Evolutionary conservation across 176 grass and related monocot genomes (phyloP), one percentile per base, ranked within the genome.

Genomic region (Thinopyrum elongatum): DNA sequence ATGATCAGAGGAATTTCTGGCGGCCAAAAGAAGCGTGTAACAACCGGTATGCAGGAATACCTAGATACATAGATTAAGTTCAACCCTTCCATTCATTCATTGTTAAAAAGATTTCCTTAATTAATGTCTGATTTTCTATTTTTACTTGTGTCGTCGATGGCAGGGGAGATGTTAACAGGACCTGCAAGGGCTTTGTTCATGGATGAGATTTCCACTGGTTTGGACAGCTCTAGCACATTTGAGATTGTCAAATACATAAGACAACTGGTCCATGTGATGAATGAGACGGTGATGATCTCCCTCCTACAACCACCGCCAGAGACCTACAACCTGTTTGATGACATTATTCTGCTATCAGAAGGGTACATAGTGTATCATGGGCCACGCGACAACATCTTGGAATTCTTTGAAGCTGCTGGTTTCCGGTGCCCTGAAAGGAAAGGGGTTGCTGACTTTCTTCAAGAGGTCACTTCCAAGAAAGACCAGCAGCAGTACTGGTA

Each of bases 1-100:
- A 95, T 95, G 90, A 90, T 85, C 53, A 92, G 93, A 86, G 93
- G 93, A 38, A 95, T 95, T 82, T 95, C 93, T 14, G 93, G 93
- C 19, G 93, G 93, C 16, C 89, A 94, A 80, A 94, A 90, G 79
- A 93, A 94, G 51, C 89, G 92, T 59, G 83, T 94, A 33, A 92
- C 93, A 71, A 94, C 93, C 49, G 92, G 92, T 94, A 87, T 46
- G 30, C 51, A 84, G 63, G 25, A 57, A 67, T 25, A 58, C 7
- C 23, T 17, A 60, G 0, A 65, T 2, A 76, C 4, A 35, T 35
- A 35, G 0, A 35, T 6, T 31, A 31, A 31, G 30, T 3, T 31
- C 30, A 31, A 31, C 30, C 30, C 2, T 6, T 35, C 6, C 34
- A 35, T 35, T 35, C 34, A 35, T 35, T 35, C 34, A 35, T 35